A percentile compares a stretch with the other conserved stretches of the same genome.
These are phyloP conservation scores for Dothistroma pini DNA, from an alignment of 2,329 filamentous ascomycete species.

Conservation along the genomic window DNA sequence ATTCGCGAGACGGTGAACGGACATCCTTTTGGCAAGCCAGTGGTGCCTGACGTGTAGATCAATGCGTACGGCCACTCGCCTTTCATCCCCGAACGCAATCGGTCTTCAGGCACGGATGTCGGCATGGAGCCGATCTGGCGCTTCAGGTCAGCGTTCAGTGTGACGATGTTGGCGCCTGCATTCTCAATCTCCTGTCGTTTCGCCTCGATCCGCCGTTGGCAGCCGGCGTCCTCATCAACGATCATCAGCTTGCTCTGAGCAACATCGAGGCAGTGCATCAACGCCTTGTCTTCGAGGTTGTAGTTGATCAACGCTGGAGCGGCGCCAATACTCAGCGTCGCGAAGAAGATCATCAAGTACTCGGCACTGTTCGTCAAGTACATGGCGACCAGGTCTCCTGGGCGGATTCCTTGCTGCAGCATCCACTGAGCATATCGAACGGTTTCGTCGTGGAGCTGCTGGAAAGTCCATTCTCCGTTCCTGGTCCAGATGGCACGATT, in stretches of 20 bases:
- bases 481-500: conserved; percentile 64
- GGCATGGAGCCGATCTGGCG: conserved; percentile 38
- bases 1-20: conserved; percentile 54
- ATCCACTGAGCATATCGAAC: conserved; percentile 63
- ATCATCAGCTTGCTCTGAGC: conserved; percentile 40
- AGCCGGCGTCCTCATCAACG: conserved; percentile 46
- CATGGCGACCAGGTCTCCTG: conserved; percentile 34
- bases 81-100: conserved; percentile 25
- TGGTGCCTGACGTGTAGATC: conserved; percentile 74
- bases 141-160: conserved; percentile 49
- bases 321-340: conserved; percentile 30
- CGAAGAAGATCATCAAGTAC: conserved; percentile 31
- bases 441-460: conserved; percentile 51
- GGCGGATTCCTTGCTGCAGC: conserved; percentile 35
- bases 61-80: conserved; percentile 59
- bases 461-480: conserved; percentile 53
- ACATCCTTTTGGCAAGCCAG: conserved; percentile 70
- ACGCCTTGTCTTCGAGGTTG: conserved; percentile 33
- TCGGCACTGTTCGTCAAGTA: conserved; percentile 32
- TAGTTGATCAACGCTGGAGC: conserved; percentile 37
- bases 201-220: conserved; percentile 55
- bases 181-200: conserved; percentile 46
- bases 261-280: conserved; percentile 37
- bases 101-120: conserved; percentile 26
- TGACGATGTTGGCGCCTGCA: conserved; percentile 55